phyloP scores from a whole-genome alignment of 768 basidiomycete species.

The Serpula lacrymans region DNA sequence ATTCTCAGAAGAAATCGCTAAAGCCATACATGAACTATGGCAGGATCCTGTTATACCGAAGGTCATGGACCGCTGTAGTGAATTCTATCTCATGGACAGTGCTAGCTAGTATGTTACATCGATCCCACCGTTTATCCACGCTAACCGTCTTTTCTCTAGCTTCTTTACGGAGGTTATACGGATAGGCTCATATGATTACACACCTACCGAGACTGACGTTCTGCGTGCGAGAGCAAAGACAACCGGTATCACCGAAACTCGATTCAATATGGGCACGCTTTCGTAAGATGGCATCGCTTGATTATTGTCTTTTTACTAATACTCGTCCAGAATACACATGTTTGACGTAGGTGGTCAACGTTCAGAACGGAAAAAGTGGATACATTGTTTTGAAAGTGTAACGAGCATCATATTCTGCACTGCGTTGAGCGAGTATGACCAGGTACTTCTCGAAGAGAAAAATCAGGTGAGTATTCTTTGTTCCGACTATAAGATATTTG shows the following conservation, averaged over 20 bases:
- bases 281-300: conserved; percentile 36
- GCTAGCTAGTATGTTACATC: conserved; percentile 69
- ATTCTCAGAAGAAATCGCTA: conserved; percentile 63
- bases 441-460: conserved; percentile 62
- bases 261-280: conserved; percentile 67
- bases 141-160: conserved; percentile 33
- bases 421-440: conserved; percentile 73
- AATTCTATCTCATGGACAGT: conserved; percentile 96
- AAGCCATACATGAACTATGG: conserved; percentile 67
- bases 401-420: conserved; percentile 80
- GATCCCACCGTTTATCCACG: neutral
- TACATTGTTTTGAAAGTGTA: conserved; percentile 76
- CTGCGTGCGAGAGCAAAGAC: conserved; percentile 86
- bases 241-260: conserved; percentile 87
- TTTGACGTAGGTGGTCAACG: conserved; percentile 81
- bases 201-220: conserved; percentile 84
- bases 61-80: conserved; percentile 56
- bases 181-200: conserved; percentile 77
- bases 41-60: conserved; percentile 58
- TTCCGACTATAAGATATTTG: neutral
- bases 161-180: conserved; percentile 86
- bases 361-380: conserved; percentile 81
- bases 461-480: conserved; percentile 22
- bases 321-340: conserved; percentile 51
- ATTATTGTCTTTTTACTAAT: neutral